Evolutionary conservation across 495 filamentous ascomycete genomes (phyloP).

Genomic region (Aspergillus leporis): DNA sequence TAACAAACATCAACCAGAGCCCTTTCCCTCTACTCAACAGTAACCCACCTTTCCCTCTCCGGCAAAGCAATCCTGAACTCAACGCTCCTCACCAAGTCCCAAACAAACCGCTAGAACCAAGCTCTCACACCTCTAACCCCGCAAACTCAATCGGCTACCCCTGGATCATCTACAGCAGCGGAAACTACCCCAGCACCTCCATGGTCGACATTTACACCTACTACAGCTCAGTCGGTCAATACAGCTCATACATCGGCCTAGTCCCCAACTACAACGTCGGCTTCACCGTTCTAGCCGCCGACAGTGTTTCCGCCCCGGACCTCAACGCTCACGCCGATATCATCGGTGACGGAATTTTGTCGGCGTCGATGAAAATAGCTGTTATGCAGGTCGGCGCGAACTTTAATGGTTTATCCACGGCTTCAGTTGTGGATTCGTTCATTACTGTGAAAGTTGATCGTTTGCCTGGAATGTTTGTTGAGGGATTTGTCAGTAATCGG

Average conservation of each 20-base stretch:
- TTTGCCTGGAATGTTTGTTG: conserved; percentile 47
- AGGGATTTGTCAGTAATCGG: conserved; percentile 51
- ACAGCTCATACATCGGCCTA: conserved; percentile 46
- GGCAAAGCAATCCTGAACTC: conserved; percentile 52
- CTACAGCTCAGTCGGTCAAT: conserved; percentile 41
- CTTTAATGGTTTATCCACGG: conserved; percentile 46
- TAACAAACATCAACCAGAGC: conserved; percentile 16
- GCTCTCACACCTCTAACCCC: conserved; percentile 49
- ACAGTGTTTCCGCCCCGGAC: conserved; percentile 22
- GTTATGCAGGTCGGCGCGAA: conserved; percentile 39
- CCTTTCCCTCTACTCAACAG: conserved; percentile 31
- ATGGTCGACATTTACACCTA: conserved; percentile 54
- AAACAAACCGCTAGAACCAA: conserved; percentile 48
- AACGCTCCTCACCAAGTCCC: conserved; percentile 37
- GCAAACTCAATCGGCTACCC: conserved; percentile 45
- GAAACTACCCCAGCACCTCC: conserved; percentile 27
- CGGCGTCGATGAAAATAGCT: conserved; percentile 42
- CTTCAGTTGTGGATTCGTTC: neutral
- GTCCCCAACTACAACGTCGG: conserved; percentile 53
- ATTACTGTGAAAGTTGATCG: conserved; percentile 40
- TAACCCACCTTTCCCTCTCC: conserved; percentile 27
- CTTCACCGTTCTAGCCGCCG: conserved; percentile 47
- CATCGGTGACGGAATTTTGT: conserved; percentile 37
- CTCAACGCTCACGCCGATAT: conserved; percentile 29
- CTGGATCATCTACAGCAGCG: conserved; percentile 38